Evolutionary conservation across 805 yeast species (phyloP).

Genomic region (Nakazawaea siamensis): DNA sequence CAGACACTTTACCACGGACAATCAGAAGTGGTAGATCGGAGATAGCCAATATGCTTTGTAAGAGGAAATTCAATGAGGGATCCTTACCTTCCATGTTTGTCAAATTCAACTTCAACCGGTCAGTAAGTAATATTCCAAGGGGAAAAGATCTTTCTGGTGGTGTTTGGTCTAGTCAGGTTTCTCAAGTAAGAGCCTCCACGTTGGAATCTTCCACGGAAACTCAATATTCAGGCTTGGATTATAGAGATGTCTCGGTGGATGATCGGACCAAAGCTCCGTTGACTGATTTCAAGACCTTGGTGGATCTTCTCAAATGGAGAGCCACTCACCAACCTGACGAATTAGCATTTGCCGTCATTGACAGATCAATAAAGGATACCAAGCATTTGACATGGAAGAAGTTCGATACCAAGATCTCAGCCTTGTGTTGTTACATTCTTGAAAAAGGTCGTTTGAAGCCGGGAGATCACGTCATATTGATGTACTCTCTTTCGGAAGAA

Average conservation of each 20-base stretch:
- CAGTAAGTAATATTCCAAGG: slow-evolving; percentile 58
- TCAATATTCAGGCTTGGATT: slow-evolving; percentile 79
- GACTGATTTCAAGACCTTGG: slow-evolving; percentile 60
- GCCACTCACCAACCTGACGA: slow-evolving; percentile 69
- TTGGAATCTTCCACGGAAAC: slow-evolving; percentile 49
- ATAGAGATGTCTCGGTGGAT: slow-evolving; percentile 68
- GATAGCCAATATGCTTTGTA: slow-evolving; percentile 84
- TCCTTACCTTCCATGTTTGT: slow-evolving; percentile 72
- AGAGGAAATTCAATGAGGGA: slow-evolving; percentile 70
- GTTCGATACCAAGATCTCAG: slow-evolving; percentile 68
- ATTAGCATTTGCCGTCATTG: slow-evolving; percentile 52
- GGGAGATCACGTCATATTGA: slow-evolving; percentile 69
- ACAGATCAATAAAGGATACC: slow-evolving; percentile 33
- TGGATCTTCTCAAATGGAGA: slow-evolving; percentile 75
- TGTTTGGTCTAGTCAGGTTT: slow-evolving; percentile 73
- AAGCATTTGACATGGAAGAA: slow-evolving; percentile 70
- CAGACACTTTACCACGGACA: slow-evolving; percentile 78
- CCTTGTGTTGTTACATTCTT: slow-evolving; percentile 63
- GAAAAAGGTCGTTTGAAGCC: slow-evolving; percentile 55
- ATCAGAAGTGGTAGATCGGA: slow-evolving; percentile 81
- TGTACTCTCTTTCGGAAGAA: slow-evolving; percentile 86
- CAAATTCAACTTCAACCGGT: slow-evolving; percentile 61
- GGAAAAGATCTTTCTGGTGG: slow-evolving; percentile 78
- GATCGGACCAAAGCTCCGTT: slow-evolving; percentile 69
- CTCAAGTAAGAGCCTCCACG: slow-evolving; percentile 53